phyloP scores from a whole-genome alignment of 495 filamentous ascomycete genomes.

The Achaetomiella virescens region DNA sequence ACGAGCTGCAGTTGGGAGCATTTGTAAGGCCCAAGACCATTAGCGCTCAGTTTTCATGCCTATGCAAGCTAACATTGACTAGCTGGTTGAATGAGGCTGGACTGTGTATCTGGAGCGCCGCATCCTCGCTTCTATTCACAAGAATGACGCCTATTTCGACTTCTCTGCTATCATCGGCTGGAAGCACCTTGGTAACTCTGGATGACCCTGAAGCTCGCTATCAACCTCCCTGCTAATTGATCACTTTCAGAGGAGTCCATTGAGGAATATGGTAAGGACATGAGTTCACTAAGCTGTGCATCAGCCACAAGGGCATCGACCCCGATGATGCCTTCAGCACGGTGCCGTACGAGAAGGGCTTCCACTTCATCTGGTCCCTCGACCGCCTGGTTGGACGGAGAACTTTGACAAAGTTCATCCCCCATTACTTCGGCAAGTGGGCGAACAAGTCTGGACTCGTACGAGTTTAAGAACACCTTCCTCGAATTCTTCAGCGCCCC shows the following conservation, averaged over 20 bases:
- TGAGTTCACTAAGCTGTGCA: slow-evolving; percentile 85
- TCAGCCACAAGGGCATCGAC: slow-evolving; percentile 81
- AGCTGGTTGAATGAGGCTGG: slow-evolving; percentile 96
- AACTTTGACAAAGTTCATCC: slow-evolving; percentile 90
- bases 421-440: slow-evolving; percentile 85
- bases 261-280: slow-evolving; percentile 67
- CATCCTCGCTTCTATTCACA: slow-evolving; percentile 61
- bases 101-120: slow-evolving; percentile 88
- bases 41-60: neutral
- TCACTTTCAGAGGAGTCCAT: slow-evolving; percentile 57
- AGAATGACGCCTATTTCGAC: slow-evolving; percentile 69
- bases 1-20: slow-evolving; percentile 92
- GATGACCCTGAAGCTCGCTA: neutral
- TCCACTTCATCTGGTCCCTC: slow-evolving; percentile 64
- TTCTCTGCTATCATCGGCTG: slow-evolving; percentile 90
- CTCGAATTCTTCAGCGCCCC: slow-evolving; percentile 75
- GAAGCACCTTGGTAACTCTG: slow-evolving; percentile 50
- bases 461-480: slow-evolving; percentile 84
- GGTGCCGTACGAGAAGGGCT: slow-evolving; percentile 69
- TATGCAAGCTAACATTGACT: slow-evolving; percentile 10
- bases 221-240: neutral
- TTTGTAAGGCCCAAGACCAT: slow-evolving; percentile 45
- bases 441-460: slow-evolving; percentile 80
- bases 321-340: slow-evolving; percentile 92
- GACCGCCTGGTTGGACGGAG: slow-evolving; percentile 79